Evolutionary conservation across 2,329 filamentous ascomycete genomes (phyloP), one percentile per base, ranked within the genome.

Genomic region (Kalmusia sp.): DNA sequence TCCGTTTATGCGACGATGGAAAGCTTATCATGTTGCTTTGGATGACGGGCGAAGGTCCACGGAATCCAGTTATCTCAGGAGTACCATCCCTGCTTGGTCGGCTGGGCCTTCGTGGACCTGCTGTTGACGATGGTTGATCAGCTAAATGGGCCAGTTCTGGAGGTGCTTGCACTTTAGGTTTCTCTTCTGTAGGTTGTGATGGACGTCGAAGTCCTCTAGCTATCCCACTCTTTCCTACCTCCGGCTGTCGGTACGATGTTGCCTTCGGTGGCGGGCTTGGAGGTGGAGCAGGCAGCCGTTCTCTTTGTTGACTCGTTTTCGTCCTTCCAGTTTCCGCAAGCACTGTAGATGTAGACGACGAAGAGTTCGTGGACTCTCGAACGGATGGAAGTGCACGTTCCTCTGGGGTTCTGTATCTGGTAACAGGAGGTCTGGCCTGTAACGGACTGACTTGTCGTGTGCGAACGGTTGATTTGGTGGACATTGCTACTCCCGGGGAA

Each of bases 321-420:
- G 78, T 57, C 72, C 52, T 80, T 55, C 71, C 79, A 11, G 79
- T 79, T 21, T 78, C 80, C 14, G 77, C 82, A 28, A 85, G 82
- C 7, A 90, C 82, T 2, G 87, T 90, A 6, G 88, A 90, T 55
- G 83, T 85, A 4, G 88, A 90, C 0, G 89, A 91, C 0, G 89
- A 91, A 1, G 89, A 92, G 19, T 83, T 88, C 4, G 86, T 77
- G 1, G 88, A 88, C 67, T 92, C 89, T 49, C 87, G 82, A 5
- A 91, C 85, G 5, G 85, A 82, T 30, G 87, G 81, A 31, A 92
- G 79, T 3, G 84, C 85, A 54, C 84, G 80, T 19, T 81, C 81
- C n/a, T 79, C 68, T 76, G 80, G 84, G 19, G 81, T 80, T 61
- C 82, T 78, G 62, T 83, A 81, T 61, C 84, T 79, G 24, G 82